Percentiles rank a stretch among this genome's conserved stretches.
Evolutionary conservation across 208 protist species (phyloP).

Genomic region (Crithidia thermophila): DNA sequence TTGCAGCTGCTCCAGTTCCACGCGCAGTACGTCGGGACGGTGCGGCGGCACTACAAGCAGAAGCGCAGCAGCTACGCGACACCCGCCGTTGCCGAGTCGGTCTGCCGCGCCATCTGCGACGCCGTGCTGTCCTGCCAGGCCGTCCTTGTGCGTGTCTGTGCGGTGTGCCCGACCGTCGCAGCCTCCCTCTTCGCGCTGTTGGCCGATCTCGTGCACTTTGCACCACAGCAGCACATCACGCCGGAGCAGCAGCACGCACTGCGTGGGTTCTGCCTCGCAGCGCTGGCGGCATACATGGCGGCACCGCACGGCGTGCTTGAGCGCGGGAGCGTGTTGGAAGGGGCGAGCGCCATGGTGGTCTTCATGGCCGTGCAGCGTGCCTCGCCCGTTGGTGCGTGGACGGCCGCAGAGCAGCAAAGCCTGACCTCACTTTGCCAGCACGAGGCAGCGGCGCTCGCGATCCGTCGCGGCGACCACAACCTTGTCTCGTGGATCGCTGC

Average conservation of each 20-base stretch:
- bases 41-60: constrained; percentile 39
- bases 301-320: constrained; percentile 27
- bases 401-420: constrained; percentile 1
- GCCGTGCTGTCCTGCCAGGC: constrained; percentile 19
- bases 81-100: constrained; percentile 12
- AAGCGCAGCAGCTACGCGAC: constrained; percentile 48
- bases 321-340: constrained; percentile 36
- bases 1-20: constrained; percentile 85
- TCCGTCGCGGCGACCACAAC: constrained; percentile 31
- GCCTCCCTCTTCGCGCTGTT: constrained; percentile 53
- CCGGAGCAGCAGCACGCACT: constrained; percentile 10
- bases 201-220: constrained; percentile 64
- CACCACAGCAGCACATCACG: constrained; percentile 17
- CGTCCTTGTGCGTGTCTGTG: constrained; percentile 26
- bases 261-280: constrained; percentile 21
- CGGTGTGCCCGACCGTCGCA: constrained; percentile 60
- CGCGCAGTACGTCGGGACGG: constrained; percentile 73
- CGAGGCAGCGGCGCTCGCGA: constrained; percentile 14
- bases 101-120: constrained; percentile 24
- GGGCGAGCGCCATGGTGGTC: constrained; percentile 24
- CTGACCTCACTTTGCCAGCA: constrained; percentile 1
- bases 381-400: constrained; percentile 19
- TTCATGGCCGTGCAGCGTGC: constrained; percentile 18
- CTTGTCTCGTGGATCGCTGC: constrained; percentile 31
- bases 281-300: constrained; percentile 14